Base-by-base conservation (phyloP, 2,329 filamentous ascomycete species). In the Apiospora malaysiana region DNA sequence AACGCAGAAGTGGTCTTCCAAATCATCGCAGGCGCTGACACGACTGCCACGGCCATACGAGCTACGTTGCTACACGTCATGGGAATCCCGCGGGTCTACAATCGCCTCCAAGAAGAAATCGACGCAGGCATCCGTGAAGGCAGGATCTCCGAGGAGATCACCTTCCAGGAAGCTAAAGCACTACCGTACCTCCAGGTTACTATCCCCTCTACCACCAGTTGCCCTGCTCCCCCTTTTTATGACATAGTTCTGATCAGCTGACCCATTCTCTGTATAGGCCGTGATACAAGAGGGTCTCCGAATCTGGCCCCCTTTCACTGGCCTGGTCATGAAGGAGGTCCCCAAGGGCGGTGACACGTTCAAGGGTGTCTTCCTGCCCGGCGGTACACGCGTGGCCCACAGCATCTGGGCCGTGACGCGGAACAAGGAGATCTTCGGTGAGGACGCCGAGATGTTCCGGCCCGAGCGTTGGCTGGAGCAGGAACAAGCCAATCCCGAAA, bases 31-130 rank as follows among this genome's bases (percentile, higher is more conserved):
- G 75, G 86, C 7, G 84, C 84, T 2, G 86, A 88, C 72, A 87
- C 84, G 12, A 86, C 86, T 0, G 83, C 86, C 0, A 84, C 83
- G 0, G 81, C 82, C 1, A 80, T 88, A 6, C 83, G 86, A 4
- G 78, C 82, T 46, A 85, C 83, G 4, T 68, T 88, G 51, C 81
- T 88, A 40, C 83, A 85, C 76, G 76, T 88, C 70, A 81, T 83
- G 40, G 85, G 82, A 12, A 82, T 81, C 37, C 85, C 85, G 0
- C 80, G 79, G 1, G 80, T 85, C 0, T 82, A 84, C 68, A 70
- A 73, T 4, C 82, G 81, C 23, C 75, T 89, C 1, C 82, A 83
- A 40, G 75, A 73, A 0, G 85, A 88, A 74, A 83, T 86, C 59
- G 79, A 82, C 46, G 74, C 75, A 21, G 82, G 80, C 0, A 40